Percentiles rank a stretch among this genome's conserved stretches.
phyloP scores from a whole-genome alignment of 2,329 filamentous ascomycete species.

The Colletotrichum scovillei region DNA sequence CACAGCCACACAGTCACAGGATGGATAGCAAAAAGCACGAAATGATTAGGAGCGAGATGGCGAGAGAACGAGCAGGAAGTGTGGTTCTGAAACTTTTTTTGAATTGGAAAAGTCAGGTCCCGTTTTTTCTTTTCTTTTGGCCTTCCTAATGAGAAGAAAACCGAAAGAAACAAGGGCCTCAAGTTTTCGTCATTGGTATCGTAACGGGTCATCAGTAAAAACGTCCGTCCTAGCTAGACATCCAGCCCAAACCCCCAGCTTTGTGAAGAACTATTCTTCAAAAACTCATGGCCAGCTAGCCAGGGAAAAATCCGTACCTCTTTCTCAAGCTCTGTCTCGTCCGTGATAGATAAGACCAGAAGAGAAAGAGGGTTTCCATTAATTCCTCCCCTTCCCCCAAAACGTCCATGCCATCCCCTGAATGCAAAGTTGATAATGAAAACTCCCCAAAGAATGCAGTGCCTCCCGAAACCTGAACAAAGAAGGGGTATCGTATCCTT shows the following conservation, averaged over 20 bases:
- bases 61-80: background rate
- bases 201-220: slow-evolving; percentile 21
- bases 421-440: background rate
- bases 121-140: background rate
- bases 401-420: background rate
- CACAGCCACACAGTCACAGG: too few relatives aligned
- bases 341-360: background rate
- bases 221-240: background rate
- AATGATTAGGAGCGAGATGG: too few relatives aligned
- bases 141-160: too few relatives aligned
- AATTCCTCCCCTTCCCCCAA: background rate
- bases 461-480: background rate
- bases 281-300: background rate
- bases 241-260: background rate
- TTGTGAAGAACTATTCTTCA: background rate
- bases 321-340: background rate
- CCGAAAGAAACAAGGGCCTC: background rate
- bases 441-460: background rate
- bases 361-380: background rate
- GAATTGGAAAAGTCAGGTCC: background rate
- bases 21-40: too few relatives aligned
- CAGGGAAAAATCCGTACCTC: background rate
- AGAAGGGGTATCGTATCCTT: background rate
- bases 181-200: slow-evolving; percentile 26
- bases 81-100: background rate